These are phyloP conservation scores for Cinnamomum micranthum DNA, from an alignment of 164 flowering plant species.

Conservation along the genomic window DNA sequence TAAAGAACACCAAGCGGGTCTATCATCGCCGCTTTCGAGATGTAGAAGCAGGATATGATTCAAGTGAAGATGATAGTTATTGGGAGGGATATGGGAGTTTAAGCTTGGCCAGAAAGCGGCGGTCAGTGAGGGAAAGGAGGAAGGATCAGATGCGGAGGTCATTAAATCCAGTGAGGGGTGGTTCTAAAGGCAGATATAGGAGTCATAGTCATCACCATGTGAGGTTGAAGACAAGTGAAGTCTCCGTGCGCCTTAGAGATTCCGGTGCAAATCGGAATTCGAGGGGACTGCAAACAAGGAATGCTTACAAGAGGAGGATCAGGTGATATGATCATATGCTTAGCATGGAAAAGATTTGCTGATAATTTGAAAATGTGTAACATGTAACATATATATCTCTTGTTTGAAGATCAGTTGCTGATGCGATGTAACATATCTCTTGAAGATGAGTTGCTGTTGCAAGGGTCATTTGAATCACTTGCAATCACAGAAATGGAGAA, in stretches of 20 bases:
- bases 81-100: conserved; percentile 3
- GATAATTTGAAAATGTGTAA: neutral
- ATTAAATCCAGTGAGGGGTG: conserved; percentile 18
- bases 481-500: too few species aligned
- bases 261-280: conserved; percentile 21
- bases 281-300: conserved; percentile 23
- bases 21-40: conserved; percentile 41
- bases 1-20: conserved; percentile 51
- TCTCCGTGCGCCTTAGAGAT: conserved; percentile 25
- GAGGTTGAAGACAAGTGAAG: conserved; percentile 23
- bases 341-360: neutral
- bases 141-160: conserved; percentile 25
- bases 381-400: too few species aligned
- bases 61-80: conserved; percentile 26
- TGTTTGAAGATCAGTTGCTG: too few species aligned
- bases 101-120: conserved; percentile 24
- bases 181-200: conserved; percentile 10
- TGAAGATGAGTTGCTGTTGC: neutral
- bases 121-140: conserved; percentile 26
- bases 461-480: neutral
- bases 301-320: conserved; percentile 27
- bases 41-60: conserved; percentile 39
- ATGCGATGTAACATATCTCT: too few species aligned
- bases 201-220: conserved; percentile 14
- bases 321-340: conserved; percentile 4